Percentiles rank a stretch among this genome's conserved stretches.
These are phyloP conservation scores for California macrophylla DNA, from an alignment of 441 rosid species.

Conservation along the genomic window DNA sequence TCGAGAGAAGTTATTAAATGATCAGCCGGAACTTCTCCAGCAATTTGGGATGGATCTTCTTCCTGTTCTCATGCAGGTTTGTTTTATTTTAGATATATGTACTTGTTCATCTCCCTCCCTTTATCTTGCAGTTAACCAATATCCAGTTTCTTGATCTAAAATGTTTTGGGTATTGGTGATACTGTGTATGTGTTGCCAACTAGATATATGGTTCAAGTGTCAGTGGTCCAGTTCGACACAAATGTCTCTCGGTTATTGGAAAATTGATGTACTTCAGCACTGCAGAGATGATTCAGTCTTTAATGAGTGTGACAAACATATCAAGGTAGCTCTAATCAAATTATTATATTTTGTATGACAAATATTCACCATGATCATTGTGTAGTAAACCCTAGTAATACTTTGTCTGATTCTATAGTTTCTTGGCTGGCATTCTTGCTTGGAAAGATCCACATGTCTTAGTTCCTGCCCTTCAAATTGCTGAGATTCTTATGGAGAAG, in stretches of 20 bases:
- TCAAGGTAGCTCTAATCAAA: conserved; percentile 51
- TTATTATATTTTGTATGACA: conserved; percentile 1
- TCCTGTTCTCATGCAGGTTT: conserved; percentile 91
- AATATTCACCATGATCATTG: conserved; percentile 1
- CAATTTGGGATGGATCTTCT: conserved; percentile 97
- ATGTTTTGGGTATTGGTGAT: conserved; percentile 15
- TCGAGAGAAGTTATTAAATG: conserved; percentile 71
- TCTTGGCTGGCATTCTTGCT: conserved; percentile 93
- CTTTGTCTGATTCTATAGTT: conserved; percentile 35
- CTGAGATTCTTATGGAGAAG: conserved; percentile 97
- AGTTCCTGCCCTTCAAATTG: conserved; percentile 97
- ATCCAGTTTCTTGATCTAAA: background rate
- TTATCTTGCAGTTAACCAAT: background rate
- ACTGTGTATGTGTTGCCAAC: conserved; percentile 20
- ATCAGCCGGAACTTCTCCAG: conserved; percentile 90
- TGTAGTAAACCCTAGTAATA: conserved; percentile 13
- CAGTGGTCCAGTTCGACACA: conserved; percentile 87
- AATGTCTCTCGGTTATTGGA: conserved; percentile 92
- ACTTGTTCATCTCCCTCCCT: background rate
- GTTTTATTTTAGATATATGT: conserved; percentile 22
- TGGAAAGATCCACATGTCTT: conserved; percentile 99
- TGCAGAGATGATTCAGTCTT: conserved; percentile 85
- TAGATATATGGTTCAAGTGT: conserved; percentile 99
- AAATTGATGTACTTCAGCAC: conserved; percentile 91
- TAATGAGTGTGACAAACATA: conserved; percentile 73